Evolutionary conservation across 2,329 filamentous ascomycete species (phyloP), one percentile per base, ranked within the genome.

Genomic region (Scortechinia acanthostroma): DNA sequence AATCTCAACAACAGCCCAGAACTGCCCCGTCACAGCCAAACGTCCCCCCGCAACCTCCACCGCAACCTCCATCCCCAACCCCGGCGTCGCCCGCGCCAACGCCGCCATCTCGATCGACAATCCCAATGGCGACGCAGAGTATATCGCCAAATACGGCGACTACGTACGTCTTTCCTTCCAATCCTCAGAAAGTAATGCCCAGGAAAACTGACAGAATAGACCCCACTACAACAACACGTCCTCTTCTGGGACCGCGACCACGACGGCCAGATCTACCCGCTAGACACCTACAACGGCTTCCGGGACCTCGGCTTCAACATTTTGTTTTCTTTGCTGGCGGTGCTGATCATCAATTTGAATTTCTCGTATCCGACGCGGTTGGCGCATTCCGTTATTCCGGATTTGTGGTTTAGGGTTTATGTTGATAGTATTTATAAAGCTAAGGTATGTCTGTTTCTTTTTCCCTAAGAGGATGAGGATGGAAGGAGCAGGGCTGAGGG

Each of bases 291-390:
- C 49, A 45, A 40, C 6, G 65, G 67, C 3, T 67, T 70, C 45
- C 58, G 58, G 2, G 58, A 58, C 1, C 51, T 70, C 0, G 67
- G 66, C 0, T 69, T 68, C 53, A 61, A 56, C 43, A 44, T 67
- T 13, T 23, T 63, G 1, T 62, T 71, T 48, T 69, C 63, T 3
- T 10, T 64, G 1, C 45, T 70, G 2, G 56, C 65, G 2, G 46
- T 60, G 14, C 47, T 71, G 10, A 60, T 71, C 35, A 59, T 62
- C 30, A 62, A 69, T 35, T 3, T 56, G 43, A 62, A 57, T 51
- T 69, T 73, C 50, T 70, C 69, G 3, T 73, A 73, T 46, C 65
- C 66, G 2, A 71, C 68, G 0, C 54, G 58, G 1, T 49, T 68
- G 30, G 56, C 58, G 4, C 50, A 59, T 17, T 61, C 60, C 3